Evolutionary conservation across 2,329 filamentous ascomycete species (phyloP), one percentile per base, ranked within the genome.

Genomic region (Clonostachys rosea): DNA sequence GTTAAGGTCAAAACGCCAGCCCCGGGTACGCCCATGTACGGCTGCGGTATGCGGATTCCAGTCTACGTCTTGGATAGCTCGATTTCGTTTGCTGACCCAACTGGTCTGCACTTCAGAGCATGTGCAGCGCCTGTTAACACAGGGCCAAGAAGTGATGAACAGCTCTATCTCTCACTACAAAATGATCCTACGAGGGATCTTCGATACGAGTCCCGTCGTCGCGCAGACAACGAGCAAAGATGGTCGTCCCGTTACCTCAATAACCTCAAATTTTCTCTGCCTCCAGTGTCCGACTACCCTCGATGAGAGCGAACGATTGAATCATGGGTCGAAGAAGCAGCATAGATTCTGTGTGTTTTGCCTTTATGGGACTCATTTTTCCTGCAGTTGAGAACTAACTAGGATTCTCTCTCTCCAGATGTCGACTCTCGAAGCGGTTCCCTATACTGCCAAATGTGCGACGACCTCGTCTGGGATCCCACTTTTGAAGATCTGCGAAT

Each of bases 381-480:
- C n/a, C 24, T 14, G 24, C 12, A 20, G 12, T 12, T 36, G 17
- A 34, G 6, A 43, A 33, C 17, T 37, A 37, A n/a, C 5, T 20
- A 34, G 16, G 13, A 59, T 69, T 50, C 24, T 30, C 66, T 59
- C 56, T 44, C 45, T 39, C 17, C 55, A 91, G 87, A 87, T 60
- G 86, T 91, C 37, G 89, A 94, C 59, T 92, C 88, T 20, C 76
- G 83, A 49, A 85, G 79, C 54, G 89, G 88, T 37, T 78, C 82
- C 44, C 70, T 94, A 7, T 92, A 86, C 66, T 94, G 89, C 64
- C 86, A 90, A 54, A 84, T 89, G 61, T 94, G 89, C 61, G 81
- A 87, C 59, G 89, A 94, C 62, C 83, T 89, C 53, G 84, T 94
- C 34, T 92, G 88, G 76, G 89, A 94, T 56, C 86, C 87, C 6